phyloP scores from a whole-genome alignment of 106 monocot genomes.

The Narthecium ossifragum region DNA sequence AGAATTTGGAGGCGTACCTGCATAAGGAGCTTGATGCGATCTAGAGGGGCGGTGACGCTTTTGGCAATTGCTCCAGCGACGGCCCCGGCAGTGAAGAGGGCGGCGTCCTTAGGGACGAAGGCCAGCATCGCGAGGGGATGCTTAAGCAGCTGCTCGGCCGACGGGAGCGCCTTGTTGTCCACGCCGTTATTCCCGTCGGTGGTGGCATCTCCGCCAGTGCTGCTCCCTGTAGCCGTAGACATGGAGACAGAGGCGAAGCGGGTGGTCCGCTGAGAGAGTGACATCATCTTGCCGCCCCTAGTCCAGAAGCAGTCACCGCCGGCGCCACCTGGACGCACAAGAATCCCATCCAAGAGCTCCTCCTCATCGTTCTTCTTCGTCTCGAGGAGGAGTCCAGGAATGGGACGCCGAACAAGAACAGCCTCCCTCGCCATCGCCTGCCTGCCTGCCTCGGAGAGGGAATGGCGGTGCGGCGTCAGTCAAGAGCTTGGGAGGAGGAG shows the following conservation, averaged over 20 bases:
- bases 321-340: too few species aligned
- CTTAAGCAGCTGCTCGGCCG: conserved; percentile 36
- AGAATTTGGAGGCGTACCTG: conserved; percentile 25
- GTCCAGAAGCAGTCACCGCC: neutral
- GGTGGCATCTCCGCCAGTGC: too few species aligned
- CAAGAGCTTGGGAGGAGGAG: too few species aligned
- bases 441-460: too few species aligned
- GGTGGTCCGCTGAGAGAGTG: neutral
- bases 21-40: conserved; percentile 95
- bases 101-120: conserved; percentile 48
- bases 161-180: conserved; percentile 11
- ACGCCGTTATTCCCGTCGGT: too few species aligned
- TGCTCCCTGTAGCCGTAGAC: neutral
- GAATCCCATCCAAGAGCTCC: too few species aligned
- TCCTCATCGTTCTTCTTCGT: too few species aligned
- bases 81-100: conserved; percentile 83
- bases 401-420: conserved; percentile 8
- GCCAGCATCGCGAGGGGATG: conserved; percentile 81
- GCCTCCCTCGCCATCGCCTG: too few species aligned
- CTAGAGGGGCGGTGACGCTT: conserved; percentile 87
- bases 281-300: neutral
- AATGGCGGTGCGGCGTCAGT: too few species aligned
- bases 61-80: conserved; percentile 73
- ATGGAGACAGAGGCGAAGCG: neutral
- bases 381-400: conserved; percentile 11